Evolutionary conservation across 805 yeast species (phyloP).

Genomic region (Zygosaccharomyces bailii): DNA sequence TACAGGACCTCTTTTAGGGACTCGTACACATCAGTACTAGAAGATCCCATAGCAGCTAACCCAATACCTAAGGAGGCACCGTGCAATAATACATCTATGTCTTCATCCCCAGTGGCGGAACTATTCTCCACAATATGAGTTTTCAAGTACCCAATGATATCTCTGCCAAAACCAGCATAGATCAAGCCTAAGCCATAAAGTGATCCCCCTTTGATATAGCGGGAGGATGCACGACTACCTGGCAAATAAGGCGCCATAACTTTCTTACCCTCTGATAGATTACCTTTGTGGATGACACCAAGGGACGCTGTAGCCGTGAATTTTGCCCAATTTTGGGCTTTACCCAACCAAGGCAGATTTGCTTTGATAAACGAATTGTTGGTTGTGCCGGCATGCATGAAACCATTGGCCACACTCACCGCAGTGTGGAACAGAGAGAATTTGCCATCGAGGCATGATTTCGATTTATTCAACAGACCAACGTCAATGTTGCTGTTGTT

Average conservation of each 20-base stretch:
- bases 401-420: constrained; percentile 90
- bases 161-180: constrained; percentile 94
- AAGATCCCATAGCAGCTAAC: constrained; percentile 94
- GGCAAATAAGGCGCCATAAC: constrained; percentile 90
- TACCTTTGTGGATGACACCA: constrained; percentile 96
- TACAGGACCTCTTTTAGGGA: constrained; percentile 79
- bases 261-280: constrained; percentile 82
- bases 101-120: constrained; percentile 56
- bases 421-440: constrained; percentile 94
- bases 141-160: constrained; percentile 74
- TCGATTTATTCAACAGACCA: constrained; percentile 75
- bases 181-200: constrained; percentile 88
- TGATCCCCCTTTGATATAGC: constrained; percentile 94
- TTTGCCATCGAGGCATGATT: constrained; percentile 80
- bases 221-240: constrained; percentile 60
- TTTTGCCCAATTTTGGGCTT: constrained; percentile 98
- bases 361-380: constrained; percentile 88
- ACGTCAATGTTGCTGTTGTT: constrained; percentile 86
- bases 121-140: constrained; percentile 64
- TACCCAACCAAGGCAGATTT: constrained; percentile 92
- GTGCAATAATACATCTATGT: constrained; percentile 79
- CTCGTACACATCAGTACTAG: constrained; percentile 69
- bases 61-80: constrained; percentile 96
- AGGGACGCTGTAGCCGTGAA: constrained; percentile 96
- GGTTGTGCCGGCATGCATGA: constrained; percentile 94